Conservation (phyloP, 306 rosid genomes). For the Vigna mungo region DNA sequence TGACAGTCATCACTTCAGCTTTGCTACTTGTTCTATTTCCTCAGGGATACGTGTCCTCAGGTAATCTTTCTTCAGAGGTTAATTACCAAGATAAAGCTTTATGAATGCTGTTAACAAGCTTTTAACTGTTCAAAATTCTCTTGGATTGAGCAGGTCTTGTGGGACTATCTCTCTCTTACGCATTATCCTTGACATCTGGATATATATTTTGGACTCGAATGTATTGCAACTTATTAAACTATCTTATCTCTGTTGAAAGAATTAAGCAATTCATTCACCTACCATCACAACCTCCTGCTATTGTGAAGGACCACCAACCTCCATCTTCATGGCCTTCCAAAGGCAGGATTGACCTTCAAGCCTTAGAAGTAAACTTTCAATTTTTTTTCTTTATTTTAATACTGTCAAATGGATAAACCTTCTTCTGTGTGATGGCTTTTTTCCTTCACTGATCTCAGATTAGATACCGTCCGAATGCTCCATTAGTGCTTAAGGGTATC, state of each 20-base stretch:
- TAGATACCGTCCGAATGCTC: slow-evolving; percentile 69
- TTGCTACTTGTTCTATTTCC: slow-evolving; percentile 68
- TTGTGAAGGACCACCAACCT: slow-evolving; percentile 64
- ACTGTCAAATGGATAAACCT: neutral
- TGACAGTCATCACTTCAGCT: slow-evolving; percentile 73
- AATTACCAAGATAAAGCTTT: neutral
- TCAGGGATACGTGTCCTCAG: slow-evolving; percentile 62
- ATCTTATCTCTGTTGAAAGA: slow-evolving; percentile 75
- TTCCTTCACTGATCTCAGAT: slow-evolving; percentile 51
- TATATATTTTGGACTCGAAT: slow-evolving; percentile 58
- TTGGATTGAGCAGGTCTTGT: slow-evolving; percentile 57
- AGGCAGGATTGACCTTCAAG: slow-evolving; percentile 74
- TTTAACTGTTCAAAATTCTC: neutral
- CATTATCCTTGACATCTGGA: slow-evolving; percentile 54
- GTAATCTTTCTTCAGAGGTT: slow-evolving; percentile 41
- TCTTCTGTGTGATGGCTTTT: neutral
- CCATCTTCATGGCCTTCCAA: slow-evolving; percentile 70
- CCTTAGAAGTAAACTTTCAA: slow-evolving; percentile 55
- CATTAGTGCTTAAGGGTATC: slow-evolving; percentile 72
- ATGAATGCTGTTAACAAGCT: neutral
- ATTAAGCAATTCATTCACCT: slow-evolving; percentile 82
- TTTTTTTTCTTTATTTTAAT: too few relatives aligned
- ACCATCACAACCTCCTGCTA: slow-evolving; percentile 70
- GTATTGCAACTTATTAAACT: slow-evolving; percentile 64
- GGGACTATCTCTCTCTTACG: slow-evolving; percentile 80